These are phyloP conservation scores for Orychophragmus violaceus DNA, from an alignment of 345 rosid species.

Conservation along the genomic window DNA sequence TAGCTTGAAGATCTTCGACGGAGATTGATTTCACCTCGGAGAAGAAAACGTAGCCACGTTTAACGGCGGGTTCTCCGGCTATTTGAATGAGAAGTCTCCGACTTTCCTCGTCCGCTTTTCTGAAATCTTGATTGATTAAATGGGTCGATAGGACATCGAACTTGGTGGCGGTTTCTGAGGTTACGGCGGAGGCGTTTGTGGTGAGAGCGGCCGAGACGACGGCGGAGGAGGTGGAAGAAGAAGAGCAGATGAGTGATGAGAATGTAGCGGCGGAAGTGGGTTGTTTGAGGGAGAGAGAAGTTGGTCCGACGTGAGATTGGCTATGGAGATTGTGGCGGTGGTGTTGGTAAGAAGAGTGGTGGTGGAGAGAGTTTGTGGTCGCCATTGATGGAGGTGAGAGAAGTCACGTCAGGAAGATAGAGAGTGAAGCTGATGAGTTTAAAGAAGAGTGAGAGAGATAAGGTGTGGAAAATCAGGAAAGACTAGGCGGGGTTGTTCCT, in stretches of 20 bases:
- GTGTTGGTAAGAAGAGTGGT: slow-evolving; percentile 31
- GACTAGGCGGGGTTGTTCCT: slow-evolving; percentile 36
- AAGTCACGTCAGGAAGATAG: slow-evolving; percentile 20
- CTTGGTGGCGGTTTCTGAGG: slow-evolving; percentile 38
- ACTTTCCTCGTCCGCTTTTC: slow-evolving; percentile 87
- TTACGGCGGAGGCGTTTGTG: slow-evolving; percentile 33
- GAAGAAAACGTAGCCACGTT: slow-evolving; percentile 93
- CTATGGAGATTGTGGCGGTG: slow-evolving; percentile 27
- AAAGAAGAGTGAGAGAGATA: slow-evolving; percentile 30
- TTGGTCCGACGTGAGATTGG: slow-evolving; percentile 31
- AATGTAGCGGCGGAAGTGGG: slow-evolving; percentile 33
- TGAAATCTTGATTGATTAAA: slow-evolving; percentile 55
- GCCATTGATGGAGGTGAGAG: slow-evolving; percentile 29
- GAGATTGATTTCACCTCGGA: slow-evolving; percentile 81
- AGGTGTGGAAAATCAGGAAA: slow-evolving; percentile 29
- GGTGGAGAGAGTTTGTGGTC: slow-evolving; percentile 34
- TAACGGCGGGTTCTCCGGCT: slow-evolving; percentile 67
- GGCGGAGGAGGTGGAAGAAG: slow-evolving; percentile 26
- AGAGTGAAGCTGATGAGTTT: slow-evolving; percentile 32
- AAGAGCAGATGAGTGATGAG: slow-evolving; percentile 27
- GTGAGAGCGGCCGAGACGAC: slow-evolving; percentile 23
- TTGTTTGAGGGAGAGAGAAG: slow-evolving; percentile 37
- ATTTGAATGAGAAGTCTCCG: slow-evolving; percentile 74
- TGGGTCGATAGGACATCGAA: slow-evolving; percentile 63
- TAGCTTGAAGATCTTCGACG: slow-evolving; percentile 47